These are phyloP conservation scores for Kokia cookei DNA, from an alignment of 441 rosid genomes.

Conservation along the genomic window DNA sequence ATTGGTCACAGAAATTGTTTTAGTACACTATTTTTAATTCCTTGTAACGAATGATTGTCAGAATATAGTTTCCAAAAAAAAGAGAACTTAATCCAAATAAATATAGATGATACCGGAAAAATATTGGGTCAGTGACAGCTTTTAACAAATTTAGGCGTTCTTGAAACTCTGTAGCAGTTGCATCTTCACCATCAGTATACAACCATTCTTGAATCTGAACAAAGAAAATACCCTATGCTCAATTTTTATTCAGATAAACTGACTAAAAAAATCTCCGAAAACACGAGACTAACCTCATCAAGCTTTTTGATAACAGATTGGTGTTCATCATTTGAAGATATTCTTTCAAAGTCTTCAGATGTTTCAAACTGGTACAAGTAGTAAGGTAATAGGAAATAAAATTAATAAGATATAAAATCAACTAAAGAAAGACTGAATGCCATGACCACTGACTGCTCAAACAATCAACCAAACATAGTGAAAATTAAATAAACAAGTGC, in stretches of 20 bases:
- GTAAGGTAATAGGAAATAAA: conserved; percentile 7
- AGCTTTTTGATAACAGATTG: conserved; percentile 77
- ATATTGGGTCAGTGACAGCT: conserved; percentile 72
- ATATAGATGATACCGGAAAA: conserved; percentile 52
- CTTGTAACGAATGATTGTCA: background rate
- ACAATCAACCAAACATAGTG: background rate
- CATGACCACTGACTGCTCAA: background rate
- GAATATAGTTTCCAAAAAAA: background rate
- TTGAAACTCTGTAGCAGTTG: conserved; percentile 68
- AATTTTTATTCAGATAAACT: background rate
- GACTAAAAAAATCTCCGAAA: background rate
- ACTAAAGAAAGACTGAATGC: background rate
- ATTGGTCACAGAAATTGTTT: background rate
- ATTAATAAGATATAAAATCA: background rate
- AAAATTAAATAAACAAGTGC: background rate
- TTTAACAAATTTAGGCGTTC: conserved; percentile 63
- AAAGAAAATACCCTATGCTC: background rate
- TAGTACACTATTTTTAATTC: background rate
- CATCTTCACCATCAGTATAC: conserved; percentile 95
- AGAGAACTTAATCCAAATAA: background rate
- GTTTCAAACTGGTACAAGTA: conserved; percentile 65
- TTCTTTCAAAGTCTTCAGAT: conserved; percentile 58
- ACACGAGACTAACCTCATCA: conserved; percentile 56
- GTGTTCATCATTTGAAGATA: conserved; percentile 74
- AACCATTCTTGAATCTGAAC: conserved; percentile 96